Conservation (phyloP, 2,329 filamentous ascomycete genomes). For the Tolypocladium cylindrosporum region DNA sequence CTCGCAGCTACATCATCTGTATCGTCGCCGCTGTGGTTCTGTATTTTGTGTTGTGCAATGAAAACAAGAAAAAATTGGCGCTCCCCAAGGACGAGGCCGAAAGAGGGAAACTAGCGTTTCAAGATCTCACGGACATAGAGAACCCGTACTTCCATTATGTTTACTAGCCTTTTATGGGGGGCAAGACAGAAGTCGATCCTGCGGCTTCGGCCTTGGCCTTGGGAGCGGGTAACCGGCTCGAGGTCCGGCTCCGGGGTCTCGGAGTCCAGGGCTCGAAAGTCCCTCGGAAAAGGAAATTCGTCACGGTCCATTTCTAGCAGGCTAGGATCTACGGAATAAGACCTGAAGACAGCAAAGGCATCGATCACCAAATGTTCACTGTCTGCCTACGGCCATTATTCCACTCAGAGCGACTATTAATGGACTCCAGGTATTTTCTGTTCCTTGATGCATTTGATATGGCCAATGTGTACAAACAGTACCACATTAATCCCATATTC, state of each 20-base stretch:
- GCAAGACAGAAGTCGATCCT: background rate
- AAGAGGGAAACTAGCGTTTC: conserved; percentile 54
- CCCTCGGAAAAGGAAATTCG: too few species aligned
- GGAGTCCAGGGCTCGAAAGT: too few species aligned
- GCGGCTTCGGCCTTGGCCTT: background rate
- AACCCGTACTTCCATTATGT: conserved; percentile 58
- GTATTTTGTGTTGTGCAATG: conserved; percentile 47
- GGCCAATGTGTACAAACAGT: background rate
- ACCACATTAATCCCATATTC: background rate
- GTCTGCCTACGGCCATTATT: too few species aligned
- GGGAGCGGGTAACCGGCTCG: too few species aligned
- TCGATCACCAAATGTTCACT: too few species aligned
- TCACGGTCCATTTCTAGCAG: too few species aligned
- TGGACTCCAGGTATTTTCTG: background rate
- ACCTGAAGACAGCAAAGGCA: too few species aligned
- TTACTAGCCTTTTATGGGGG: conserved; percentile 8
- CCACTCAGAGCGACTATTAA: background rate
- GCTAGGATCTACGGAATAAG: too few species aligned
- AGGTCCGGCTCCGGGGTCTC: too few species aligned
- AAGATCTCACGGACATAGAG: conserved; percentile 58
- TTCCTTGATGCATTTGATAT: background rate
- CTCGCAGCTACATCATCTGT: conserved; percentile 53
- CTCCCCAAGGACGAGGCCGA: conserved; percentile 47
- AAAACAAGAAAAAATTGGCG: conserved; percentile 43
- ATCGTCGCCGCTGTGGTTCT: conserved; percentile 46